Base-by-base conservation (phyloP, 805 yeast species). In the Yamadazyma tumulicola region DNA sequence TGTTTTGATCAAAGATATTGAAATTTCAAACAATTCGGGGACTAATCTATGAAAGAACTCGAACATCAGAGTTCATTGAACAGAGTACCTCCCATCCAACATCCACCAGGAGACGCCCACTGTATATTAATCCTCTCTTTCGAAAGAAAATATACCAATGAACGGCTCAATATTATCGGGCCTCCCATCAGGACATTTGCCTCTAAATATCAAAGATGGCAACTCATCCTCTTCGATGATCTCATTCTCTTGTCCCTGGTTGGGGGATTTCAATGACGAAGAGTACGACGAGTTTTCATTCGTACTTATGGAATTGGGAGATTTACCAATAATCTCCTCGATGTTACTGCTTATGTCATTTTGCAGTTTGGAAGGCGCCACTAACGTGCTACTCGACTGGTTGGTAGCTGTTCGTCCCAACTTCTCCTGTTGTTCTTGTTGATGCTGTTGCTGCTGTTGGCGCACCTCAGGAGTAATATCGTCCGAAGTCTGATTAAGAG, bases 111-210 rank as follows among this genome's bases (percentile, higher is more conserved):
- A n/a, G n/a, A n/a, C n/a, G 23, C 9, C 23, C 11, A 29, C 20
- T 10, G 13, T 20, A 31, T 28, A 31, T 17, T 31, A 57, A 31
- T 58, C 65, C 37, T 65, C 71, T 40, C 57, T 53, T 41, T 74
- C 79, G 47, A 74, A 74, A 26, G 72, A 69, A 42, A 74, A 72
- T 9, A 74, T 73, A 1, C 79, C 79, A 27, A 74, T 72, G 40
- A 72, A 74, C 4, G 79, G 78, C 44, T 72, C 76, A 17, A 72
- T 63, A 14, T 55, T 58, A 35, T 72, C 77, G 2, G 77, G 77
- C 31, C 67, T 63, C 8, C 78, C 75, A 37, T 69, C 74, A 1
- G 79, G 78, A 34, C 74, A 72, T 33, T 59, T 62, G 0, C 77
- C 79, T 38, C 66, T 57, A 45, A 73, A 74, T n/a, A 74, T 59